These are phyloP conservation scores for Populus ilicifolia DNA, from an alignment of 345 rosid species.

Conservation along the genomic window DNA sequence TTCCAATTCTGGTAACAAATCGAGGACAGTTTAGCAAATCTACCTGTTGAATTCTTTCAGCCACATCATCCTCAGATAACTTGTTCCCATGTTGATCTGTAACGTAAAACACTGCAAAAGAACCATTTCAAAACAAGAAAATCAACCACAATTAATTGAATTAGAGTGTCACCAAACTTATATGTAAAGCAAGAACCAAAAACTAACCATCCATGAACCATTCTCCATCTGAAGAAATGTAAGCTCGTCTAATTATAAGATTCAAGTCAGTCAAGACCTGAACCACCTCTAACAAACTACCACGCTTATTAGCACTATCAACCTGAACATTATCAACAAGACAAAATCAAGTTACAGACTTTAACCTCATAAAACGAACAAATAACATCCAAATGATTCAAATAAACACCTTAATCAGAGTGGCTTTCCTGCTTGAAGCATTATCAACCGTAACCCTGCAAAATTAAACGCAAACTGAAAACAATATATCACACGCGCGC, in stretches of 20 bases:
- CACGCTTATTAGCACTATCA: conserved; percentile 73
- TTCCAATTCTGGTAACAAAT: neutral
- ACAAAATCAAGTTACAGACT: neutral
- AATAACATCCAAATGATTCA: conserved; percentile 11
- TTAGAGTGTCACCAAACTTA: neutral
- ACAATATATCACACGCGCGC: conserved; percentile 11
- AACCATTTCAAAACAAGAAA: conserved; percentile 6
- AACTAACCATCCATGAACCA: conserved; percentile 89
- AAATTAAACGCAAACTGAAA: conserved; percentile 18
- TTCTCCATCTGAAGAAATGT: conserved; percentile 80
- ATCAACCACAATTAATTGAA: conserved; percentile 11
- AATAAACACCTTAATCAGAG: conserved; percentile 56
- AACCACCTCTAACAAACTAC: conserved; percentile 76
- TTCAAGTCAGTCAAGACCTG: conserved; percentile 77
- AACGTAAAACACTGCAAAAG: conserved; percentile 62
- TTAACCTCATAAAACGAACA: conserved; percentile 2
- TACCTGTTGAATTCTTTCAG: conserved; percentile 74
- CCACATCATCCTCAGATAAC: conserved; percentile 55
- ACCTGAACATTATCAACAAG: conserved; percentile 38
- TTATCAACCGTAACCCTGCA: conserved; percentile 76
- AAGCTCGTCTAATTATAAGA: conserved; percentile 66
- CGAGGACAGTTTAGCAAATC: conserved; percentile 18
- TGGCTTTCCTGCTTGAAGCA: conserved; percentile 49
- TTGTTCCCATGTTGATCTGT: conserved; percentile 69
- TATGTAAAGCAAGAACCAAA: conserved; percentile 1